Base-by-base conservation (phyloP, 306 rosid species). In the Cicer cuneatum region DNA sequence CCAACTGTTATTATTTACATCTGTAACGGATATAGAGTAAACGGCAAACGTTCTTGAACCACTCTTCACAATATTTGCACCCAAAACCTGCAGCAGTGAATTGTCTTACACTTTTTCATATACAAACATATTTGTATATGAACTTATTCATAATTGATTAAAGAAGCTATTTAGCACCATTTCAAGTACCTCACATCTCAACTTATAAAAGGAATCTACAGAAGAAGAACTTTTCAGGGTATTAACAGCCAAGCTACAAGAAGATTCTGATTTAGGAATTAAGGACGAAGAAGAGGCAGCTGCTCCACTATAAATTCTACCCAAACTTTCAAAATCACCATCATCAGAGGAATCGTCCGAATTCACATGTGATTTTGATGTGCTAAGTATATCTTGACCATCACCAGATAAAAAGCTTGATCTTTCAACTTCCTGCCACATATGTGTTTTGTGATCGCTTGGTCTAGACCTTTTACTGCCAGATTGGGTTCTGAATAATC, bases 31-130 rank as follows among this genome's bases (percentile, higher is more conserved):
- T 82, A 95, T 74, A 88, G 97, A 92, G 82, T 95, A 95, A 53
- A 95, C 97, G 15, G 99, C 99, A 89, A 95, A 95, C 10, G 92
- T 89, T 84, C 85, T 95, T 45, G 98, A 92, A 61, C 86, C 90
- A 80, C 99, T 95, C 89, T 90, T 95, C 78, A 95, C 99, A 69
- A 92, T 90, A 86, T 92, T 95, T 73, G 99, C 98, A 68, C 99
- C 98, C 84, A 86, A 45, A 74, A 95, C 97, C 99, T 95, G 95
- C 90, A 86, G 67, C 75, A 62, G 41, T 3, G 76, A 77, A 81
- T 73, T 62, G 60, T 58, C 80, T 80, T 76, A 75, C 80, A 76
- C 48, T 51, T 73, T 65, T 78, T 75, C 56, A 78, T 45, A 54
- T 51, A 77, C 58, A 76, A 69, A 64, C 33, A 54, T 60, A 80